Evolutionary conservation across 2,329 filamentous ascomycete genomes (phyloP).

Genomic region (Nothophaeocryptopus gaeumannii): DNA sequence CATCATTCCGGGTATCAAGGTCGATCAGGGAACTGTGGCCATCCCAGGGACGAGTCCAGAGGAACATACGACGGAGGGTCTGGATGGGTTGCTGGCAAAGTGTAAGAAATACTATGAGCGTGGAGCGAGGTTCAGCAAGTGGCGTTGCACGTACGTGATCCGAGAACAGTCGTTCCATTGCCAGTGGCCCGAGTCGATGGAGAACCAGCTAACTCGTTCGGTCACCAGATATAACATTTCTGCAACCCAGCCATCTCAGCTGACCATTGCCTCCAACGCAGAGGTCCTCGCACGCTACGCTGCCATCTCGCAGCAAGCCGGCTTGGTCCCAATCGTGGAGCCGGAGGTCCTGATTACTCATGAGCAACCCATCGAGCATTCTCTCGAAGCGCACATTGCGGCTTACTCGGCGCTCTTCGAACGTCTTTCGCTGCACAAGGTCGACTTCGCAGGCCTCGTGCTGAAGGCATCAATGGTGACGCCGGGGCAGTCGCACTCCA

Average conservation of each 20-base stretch:
- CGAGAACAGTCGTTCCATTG: not conserved
- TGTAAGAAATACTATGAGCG: not conserved
- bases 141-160: no score
- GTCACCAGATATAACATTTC: slow-evolving; percentile 3
- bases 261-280: slow-evolving; percentile 3
- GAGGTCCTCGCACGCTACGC: slow-evolving; percentile 9
- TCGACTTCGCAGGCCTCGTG: slow-evolving; percentile 6
- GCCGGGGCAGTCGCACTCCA: not conserved
- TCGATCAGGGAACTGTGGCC: slow-evolving; percentile 3
- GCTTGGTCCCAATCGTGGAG: slow-evolving; percentile 8
- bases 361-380: slow-evolving; percentile 5
- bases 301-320: slow-evolving; percentile 6
- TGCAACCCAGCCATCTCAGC: not conserved
- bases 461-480: slow-evolving; percentile 4
- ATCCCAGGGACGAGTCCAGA: not conserved
- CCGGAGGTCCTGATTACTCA: slow-evolving; percentile 8
- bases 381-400: slow-evolving; percentile 8
- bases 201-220: no score
- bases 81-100: not conserved
- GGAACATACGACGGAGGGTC: not conserved
- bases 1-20: slow-evolving; percentile 1
- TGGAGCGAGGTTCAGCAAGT: no score
- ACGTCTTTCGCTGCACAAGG: slow-evolving; percentile 3
- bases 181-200: no score
- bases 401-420: slow-evolving; percentile 10